Base-by-base conservation (phyloP, 192 early-diverging fungal species). In the Radiomyces spectabilis region DNA sequence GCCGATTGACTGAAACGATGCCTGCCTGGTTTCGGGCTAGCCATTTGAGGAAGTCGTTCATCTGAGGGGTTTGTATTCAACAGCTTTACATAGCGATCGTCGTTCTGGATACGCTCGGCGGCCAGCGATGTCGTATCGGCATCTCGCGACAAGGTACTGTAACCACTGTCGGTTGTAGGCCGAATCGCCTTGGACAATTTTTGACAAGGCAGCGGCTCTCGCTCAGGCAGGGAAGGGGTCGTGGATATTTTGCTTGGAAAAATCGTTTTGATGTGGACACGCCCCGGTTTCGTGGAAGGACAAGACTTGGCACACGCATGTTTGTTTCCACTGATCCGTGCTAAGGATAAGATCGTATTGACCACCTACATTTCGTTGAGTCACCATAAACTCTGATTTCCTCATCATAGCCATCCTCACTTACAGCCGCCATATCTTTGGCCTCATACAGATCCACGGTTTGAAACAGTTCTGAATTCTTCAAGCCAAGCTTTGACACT, bases 361-460 rank as follows among this genome's bases (percentile, higher is more conserved):
- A 55, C 43, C 8, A 66, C 63, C 63, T 65, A 35, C 22, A 3
- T 1, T 15, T 21, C 12, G 30, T 41, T 35, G 19, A 42, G 26
- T 21, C 8, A 30, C 1, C 10, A 37, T n/a, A 18, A 12, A 45
- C 16, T n/a, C 19, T 29, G 6, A 45, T 9, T 22, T 19, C n/a
- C 3, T 8, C 21, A 10, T 40, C 18, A 50, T 37, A n/a, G n/a
- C n/a, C n/a, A n/a, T n/a, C n/a, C n/a, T n/a, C n/a, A 40, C 62
- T 41, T 72, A 83, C 81, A 46, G 69, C 75, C 1, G 53, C 71
- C 79, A 91, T 87, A 61, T 88, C 82, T 58, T 86, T 91, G 42
- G 76, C 89, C 48, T 91, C 87, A 57, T 84, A 87, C 19, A 91
- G 59, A 63, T 91, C 89, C 4, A 85, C 83, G 0, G 89, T 91